phyloP scores from a whole-genome alignment of 257 asterid species.

The Verbascum thapsus region DNA sequence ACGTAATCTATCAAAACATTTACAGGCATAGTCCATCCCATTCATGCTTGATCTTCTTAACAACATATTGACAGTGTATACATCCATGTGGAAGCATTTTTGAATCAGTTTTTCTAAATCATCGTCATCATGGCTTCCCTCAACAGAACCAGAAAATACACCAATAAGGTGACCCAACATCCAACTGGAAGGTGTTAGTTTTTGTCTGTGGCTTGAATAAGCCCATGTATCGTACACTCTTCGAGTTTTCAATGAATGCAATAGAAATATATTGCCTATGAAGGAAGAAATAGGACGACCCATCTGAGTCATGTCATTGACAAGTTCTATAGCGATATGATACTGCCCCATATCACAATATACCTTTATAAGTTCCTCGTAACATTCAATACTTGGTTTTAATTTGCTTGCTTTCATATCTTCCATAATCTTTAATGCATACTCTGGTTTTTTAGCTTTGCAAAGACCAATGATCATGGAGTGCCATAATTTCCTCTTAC shows the following conservation, averaged over 20 bases:
- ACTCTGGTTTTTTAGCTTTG: slow-evolving; percentile 40
- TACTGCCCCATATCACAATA: slow-evolving; percentile 49
- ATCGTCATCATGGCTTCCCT: slow-evolving; percentile 38
- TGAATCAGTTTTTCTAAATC: slow-evolving; percentile 53
- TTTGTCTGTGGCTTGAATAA: slow-evolving; percentile 33
- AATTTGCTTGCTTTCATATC: slow-evolving; percentile 43
- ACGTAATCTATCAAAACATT: slow-evolving; percentile 41
- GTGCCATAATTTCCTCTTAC: slow-evolving; percentile 45
- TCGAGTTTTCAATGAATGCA: slow-evolving; percentile 55
- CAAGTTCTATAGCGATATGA: slow-evolving; percentile 46
- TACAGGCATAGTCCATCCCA: slow-evolving; percentile 47
- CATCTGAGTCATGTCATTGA: slow-evolving; percentile 55
- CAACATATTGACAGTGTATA: slow-evolving; percentile 70
- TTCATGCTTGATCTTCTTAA: slow-evolving; percentile 55
- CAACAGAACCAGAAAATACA: slow-evolving; percentile 56
- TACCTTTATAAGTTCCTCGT: slow-evolving; percentile 77
- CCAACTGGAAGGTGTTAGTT: slow-evolving; percentile 46
- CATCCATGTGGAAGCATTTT: slow-evolving; percentile 56
- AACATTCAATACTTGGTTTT: slow-evolving; percentile 65
- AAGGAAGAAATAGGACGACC: slow-evolving; percentile 72
- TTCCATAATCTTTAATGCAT: slow-evolving; percentile 51
- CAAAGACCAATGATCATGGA: slow-evolving; percentile 69
- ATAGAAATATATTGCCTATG: slow-evolving; percentile 73
- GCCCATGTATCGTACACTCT: slow-evolving; percentile 50
- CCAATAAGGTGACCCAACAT: slow-evolving; percentile 64